Base-by-base conservation (phyloP, 2,329 filamentous ascomycete genomes). In the Aspergillus glaucus region DNA sequence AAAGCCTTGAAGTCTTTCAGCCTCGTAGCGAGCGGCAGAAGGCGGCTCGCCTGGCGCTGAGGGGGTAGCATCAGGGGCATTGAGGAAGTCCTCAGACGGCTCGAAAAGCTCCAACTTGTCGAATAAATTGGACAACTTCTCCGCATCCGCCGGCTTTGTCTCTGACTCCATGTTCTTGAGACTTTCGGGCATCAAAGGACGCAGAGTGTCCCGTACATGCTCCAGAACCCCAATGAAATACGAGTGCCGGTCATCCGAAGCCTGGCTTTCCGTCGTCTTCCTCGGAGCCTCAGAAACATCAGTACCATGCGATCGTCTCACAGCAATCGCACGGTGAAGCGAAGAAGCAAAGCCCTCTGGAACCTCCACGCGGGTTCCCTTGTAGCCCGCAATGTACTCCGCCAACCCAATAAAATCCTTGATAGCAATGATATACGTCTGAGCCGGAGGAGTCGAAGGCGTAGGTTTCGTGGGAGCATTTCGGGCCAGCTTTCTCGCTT, bases 1-100 rank as follows among this genome's bases (percentile, higher is more conserved):
- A 10, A 48, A n/a, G 17, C 56, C 53, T 4, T 51, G 26, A n/a
- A 51, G 28, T 71, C 66, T 40, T 50, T 73, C 68, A 10, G 62
- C 62, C 46, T 68, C 62, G 49, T 73, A 72, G 1, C 54, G 47
- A 4, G 55, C 50, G 0, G 57, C 50, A 12, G 41, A 24, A 5
- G 44, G 37, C 24, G 19, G 4, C 46, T 55, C 46, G 14, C 17
- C 14, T 19, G 14, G 49, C n/a, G 1, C n/a, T 17, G 17, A 15
- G 55, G 62, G 55, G 36, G 60, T 52, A 7, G 62, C 42, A 39
- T 66, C 55, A 0, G 67, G 62, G 7, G 65, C 60, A 12, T 66
- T 53, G 4, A 69, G 37, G 51, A 74, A 74, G 4, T 56, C 58
- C 19, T 69, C 56, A 0, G 24, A 26, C 24, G 24, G 34, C 34